Evolutionary conservation across 2,329 filamentous ascomycete genomes (phyloP).

Genomic region (Sclerotinia sclerotiorum): DNA sequence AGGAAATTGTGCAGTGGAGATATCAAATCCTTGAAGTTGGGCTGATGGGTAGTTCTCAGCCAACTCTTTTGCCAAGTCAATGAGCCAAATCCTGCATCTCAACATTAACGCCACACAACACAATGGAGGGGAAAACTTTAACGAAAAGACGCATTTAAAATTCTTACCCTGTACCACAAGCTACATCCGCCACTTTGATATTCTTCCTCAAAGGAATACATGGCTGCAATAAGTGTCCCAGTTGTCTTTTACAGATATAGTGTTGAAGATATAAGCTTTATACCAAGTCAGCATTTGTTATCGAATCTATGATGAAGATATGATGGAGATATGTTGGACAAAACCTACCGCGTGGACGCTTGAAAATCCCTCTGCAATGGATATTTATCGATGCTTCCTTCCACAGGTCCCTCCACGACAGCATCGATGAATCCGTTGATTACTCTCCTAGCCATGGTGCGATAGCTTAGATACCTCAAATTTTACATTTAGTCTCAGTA

Average conservation of each 20-base stretch:
- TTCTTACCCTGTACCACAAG: not conserved
- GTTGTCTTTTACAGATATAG: not conserved
- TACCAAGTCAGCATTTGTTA: not conserved
- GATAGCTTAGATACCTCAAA: not conserved
- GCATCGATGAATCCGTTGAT: not conserved
- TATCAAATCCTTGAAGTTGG: slow-evolving; percentile 13
- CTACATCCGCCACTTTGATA: not conserved
- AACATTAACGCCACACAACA: not conserved
- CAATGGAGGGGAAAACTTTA: not conserved
- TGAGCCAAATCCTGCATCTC: slow-evolving; percentile 1
- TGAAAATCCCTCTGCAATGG: slow-evolving; percentile 6
- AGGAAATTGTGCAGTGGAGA: slow-evolving; percentile 7
- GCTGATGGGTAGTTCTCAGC: not conserved
- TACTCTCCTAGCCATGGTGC: not conserved
- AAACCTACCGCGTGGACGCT: not conserved
- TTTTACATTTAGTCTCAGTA: too few species aligned
- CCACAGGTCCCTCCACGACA: not conserved
- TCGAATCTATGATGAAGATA: not conserved
- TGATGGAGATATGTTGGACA: not conserved
- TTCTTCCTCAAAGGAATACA: not conserved
- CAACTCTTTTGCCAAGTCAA: slow-evolving; percentile 2
- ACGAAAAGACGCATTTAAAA: not conserved
- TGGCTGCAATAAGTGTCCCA: slow-evolving; percentile 6
- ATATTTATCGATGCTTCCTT: slow-evolving; percentile 4
- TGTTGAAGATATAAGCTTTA: slow-evolving; percentile 5